A percentile compares a stretch with the other conserved stretches of the same genome.
These are phyloP conservation scores for Fremontodendron californicum DNA, from an alignment of 345 rosid species.

Conservation along the genomic window DNA sequence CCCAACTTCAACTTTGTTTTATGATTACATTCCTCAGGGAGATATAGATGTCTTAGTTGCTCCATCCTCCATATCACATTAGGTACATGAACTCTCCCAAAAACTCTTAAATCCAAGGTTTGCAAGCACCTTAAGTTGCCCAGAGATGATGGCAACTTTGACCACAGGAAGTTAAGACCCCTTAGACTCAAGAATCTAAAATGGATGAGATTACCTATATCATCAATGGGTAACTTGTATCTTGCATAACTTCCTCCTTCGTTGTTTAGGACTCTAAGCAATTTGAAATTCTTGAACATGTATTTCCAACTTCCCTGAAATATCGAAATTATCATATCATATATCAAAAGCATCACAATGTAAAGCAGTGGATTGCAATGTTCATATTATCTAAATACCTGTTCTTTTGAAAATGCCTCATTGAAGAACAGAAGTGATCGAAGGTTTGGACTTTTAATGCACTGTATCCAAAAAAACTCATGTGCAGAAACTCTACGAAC, in stretches of 20 bases:
- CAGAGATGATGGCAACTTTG: too few relatives aligned
- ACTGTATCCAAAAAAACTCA: too few relatives aligned
- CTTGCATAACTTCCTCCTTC: neutral
- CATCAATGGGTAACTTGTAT: conserved; percentile 5
- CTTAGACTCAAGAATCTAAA: conserved; percentile 26
- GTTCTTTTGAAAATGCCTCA: too few relatives aligned
- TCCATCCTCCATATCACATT: conserved; percentile 1
- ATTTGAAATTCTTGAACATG: neutral
- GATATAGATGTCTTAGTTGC: conserved; percentile 8
- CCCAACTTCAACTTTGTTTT: neutral
- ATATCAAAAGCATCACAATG: too few relatives aligned
- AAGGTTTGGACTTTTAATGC: too few relatives aligned
- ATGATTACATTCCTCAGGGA: neutral
- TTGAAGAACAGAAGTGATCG: too few relatives aligned
- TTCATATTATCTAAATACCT: too few relatives aligned
- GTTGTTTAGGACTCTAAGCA: conserved; percentile 32
- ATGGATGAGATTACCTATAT: conserved; percentile 33
- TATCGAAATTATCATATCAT: too few relatives aligned
- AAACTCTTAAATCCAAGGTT: conserved; percentile 22
- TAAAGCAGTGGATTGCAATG: too few relatives aligned
- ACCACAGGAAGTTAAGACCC: neutral
- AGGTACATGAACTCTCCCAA: neutral
- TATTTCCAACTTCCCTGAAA: neutral
- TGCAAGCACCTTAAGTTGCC: too few relatives aligned
- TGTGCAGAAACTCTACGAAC: too few relatives aligned